Evolutionary conservation across 805 yeast species (phyloP).

Genomic region (Saccharomycopsis oosterbeekiorum): DNA sequence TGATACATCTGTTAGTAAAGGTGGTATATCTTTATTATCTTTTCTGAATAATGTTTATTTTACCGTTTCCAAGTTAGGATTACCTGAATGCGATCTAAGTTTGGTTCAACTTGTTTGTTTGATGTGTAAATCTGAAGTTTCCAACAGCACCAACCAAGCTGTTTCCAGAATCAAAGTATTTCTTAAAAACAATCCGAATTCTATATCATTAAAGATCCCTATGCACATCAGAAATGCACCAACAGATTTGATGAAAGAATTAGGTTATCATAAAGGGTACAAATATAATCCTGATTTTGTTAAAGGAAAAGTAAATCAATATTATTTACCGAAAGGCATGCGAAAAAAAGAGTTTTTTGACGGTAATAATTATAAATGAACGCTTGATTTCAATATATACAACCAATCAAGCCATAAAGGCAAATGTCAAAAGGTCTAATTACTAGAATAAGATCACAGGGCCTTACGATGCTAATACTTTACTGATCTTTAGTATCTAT

Average conservation of each 20-base stretch:
- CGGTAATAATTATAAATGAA: slow-evolving; percentile 26
- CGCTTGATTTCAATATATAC: too few species aligned
- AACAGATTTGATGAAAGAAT: slow-evolving; percentile 76
- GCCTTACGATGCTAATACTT: too few species aligned
- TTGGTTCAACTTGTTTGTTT: slow-evolving; percentile 89
- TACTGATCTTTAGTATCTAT: too few species aligned
- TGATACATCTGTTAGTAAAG: slow-evolving; percentile 81
- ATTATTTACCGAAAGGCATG: slow-evolving; percentile 61
- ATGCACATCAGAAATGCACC: slow-evolving; percentile 92
- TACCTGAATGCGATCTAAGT: slow-evolving; percentile 90
- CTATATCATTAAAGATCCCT: slow-evolving; percentile 33
- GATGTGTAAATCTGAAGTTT: slow-evolving; percentile 74
- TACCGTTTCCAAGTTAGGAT: slow-evolving; percentile 81
- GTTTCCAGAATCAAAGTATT: slow-evolving; percentile 28
- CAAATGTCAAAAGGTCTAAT: too few species aligned
- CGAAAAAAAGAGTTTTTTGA: slow-evolving; percentile 37
- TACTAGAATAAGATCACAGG: too few species aligned
- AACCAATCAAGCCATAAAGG: too few species aligned
- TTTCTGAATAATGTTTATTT: slow-evolving; percentile 80
- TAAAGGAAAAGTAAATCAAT: slow-evolving; percentile 66
- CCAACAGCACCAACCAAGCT: slow-evolving; percentile 51
- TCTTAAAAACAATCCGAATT: slow-evolving; percentile 12
- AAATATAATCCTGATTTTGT: slow-evolving; percentile 78
- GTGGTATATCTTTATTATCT: slow-evolving; percentile 66
- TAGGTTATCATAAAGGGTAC: slow-evolving; percentile 78